Percentiles rank a stretch among this genome's conserved stretches.
phyloP scores from a whole-genome alignment of 257 asterid genomes.

The Solanum medicagineum region DNA sequence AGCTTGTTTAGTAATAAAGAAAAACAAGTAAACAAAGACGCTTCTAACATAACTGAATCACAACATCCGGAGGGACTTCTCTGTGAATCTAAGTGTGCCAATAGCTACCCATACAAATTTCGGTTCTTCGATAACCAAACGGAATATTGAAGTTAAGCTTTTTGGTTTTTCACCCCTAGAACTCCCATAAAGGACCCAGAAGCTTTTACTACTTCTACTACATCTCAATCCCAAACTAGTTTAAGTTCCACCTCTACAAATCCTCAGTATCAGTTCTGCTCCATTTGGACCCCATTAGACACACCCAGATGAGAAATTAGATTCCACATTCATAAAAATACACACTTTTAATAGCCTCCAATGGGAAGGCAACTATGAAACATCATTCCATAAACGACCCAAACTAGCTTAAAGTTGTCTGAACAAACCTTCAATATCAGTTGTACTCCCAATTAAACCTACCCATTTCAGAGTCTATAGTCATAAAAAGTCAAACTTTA shows the following conservation, averaged over 20 bases:
- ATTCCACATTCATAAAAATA: no score
- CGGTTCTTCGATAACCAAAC: background rate
- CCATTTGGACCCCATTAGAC: background rate
- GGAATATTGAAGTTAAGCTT: background rate
- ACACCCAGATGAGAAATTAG: background rate
- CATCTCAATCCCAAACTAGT: background rate
- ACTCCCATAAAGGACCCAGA: constrained; percentile 12
- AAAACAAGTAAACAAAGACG: constrained; percentile 16
- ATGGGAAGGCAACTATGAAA: no score
- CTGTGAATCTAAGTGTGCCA: constrained; percentile 1
- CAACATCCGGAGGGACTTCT: constrained; percentile 7
- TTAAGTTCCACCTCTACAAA: background rate
- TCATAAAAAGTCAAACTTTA: no score
- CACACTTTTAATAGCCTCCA: no score
- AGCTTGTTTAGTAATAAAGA: constrained; percentile 2
- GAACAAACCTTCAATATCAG: no score
- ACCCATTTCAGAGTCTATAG: no score
- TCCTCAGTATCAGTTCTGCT: background rate
- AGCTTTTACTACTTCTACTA: background rate
- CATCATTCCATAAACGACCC: no score
- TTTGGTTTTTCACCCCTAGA: background rate
- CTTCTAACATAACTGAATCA: constrained; percentile 12
- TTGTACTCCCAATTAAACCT: no score
- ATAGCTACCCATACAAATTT: constrained; percentile 1
- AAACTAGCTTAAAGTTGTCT: no score